A percentile compares a stretch with the other conserved stretches of the same genome.
These are phyloP conservation scores for Vigna trinervia DNA, from an alignment of 306 rosid species.

Conservation along the genomic window DNA sequence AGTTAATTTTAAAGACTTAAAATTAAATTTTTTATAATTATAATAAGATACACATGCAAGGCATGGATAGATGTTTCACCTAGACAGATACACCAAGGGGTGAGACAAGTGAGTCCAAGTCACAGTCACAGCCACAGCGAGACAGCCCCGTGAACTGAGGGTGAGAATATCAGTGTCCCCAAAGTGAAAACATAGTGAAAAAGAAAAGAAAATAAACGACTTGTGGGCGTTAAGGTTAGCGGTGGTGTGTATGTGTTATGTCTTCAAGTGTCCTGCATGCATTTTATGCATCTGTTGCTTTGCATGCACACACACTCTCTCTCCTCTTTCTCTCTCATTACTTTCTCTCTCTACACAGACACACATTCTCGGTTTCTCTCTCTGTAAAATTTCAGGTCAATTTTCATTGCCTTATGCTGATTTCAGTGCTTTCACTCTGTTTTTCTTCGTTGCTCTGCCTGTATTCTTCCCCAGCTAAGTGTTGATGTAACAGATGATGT, in stretches of 20 bases:
- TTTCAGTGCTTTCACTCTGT: constrained; percentile 31
- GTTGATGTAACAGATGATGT: background rate
- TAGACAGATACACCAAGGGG: constrained; percentile 29
- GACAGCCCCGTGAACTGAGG: constrained; percentile 22
- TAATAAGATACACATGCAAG: constrained; percentile 46
- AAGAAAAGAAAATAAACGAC: constrained; percentile 47
- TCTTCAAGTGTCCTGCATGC: constrained; percentile 99
- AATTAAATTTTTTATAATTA: background rate
- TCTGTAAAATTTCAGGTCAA: constrained; percentile 49
- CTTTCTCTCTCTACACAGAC: constrained; percentile 38
- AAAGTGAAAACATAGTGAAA: constrained; percentile 44
- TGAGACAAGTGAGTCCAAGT: constrained; percentile 26
- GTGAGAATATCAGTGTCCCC: constrained; percentile 42
- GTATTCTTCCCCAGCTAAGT: constrained; percentile 40
- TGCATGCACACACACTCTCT: constrained; percentile 84
- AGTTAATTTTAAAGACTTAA: too few relatives aligned
- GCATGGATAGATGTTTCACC: constrained; percentile 45
- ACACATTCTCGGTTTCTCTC: constrained; percentile 56
- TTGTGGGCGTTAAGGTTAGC: constrained; percentile 53
- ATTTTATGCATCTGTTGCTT: constrained; percentile 83
- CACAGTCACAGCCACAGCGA: constrained; percentile 19
- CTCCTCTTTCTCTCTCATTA: constrained; percentile 44
- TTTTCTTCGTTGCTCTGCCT: constrained; percentile 46
- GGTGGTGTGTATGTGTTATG: constrained; percentile 50
- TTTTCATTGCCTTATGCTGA: constrained; percentile 44